Conservation (phyloP, 768 basidiomycete species). For the Russula vinacea region DNA sequence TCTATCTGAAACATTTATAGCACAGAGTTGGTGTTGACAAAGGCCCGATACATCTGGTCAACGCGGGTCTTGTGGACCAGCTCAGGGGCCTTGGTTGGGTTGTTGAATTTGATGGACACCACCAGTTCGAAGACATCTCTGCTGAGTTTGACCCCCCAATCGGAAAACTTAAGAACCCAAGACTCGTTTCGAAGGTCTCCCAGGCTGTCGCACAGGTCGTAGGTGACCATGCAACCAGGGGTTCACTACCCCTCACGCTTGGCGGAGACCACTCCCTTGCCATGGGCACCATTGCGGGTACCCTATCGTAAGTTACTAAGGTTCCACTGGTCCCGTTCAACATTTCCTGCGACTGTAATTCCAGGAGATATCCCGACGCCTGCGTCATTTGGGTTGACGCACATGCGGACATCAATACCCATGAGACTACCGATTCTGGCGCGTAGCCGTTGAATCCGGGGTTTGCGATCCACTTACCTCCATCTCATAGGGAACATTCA, state of each 20-base stretch:
- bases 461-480: neutral
- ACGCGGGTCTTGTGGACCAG: constrained; percentile 80
- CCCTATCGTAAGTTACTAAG: constrained; percentile 65
- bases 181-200: constrained; percentile 79
- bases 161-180: constrained; percentile 86
- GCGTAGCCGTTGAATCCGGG: constrained; percentile 25
- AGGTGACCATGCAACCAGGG: constrained; percentile 68
- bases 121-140: constrained; percentile 78
- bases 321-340: constrained; percentile 14
- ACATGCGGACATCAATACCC: constrained; percentile 95
- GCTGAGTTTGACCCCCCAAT: constrained; percentile 70
- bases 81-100: constrained; percentile 80
- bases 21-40: constrained; percentile 77
- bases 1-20: constrained; percentile 47
- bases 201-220: constrained; percentile 76
- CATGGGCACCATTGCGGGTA: constrained; percentile 93
- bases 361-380: constrained; percentile 68
- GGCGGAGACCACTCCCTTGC: constrained; percentile 97
- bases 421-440: constrained; percentile 75
- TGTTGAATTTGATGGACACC: constrained; percentile 86
- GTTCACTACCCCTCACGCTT: constrained; percentile 82
- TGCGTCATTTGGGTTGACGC: constrained; percentile 97
- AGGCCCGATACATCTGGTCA: constrained; percentile 83
- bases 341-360: constrained; percentile 5
- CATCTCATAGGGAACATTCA: constrained; percentile 77